phyloP scores from a whole-genome alignment of 2,329 filamentous ascomycete genomes.

The Penicillium aurantiogriseum region DNA sequence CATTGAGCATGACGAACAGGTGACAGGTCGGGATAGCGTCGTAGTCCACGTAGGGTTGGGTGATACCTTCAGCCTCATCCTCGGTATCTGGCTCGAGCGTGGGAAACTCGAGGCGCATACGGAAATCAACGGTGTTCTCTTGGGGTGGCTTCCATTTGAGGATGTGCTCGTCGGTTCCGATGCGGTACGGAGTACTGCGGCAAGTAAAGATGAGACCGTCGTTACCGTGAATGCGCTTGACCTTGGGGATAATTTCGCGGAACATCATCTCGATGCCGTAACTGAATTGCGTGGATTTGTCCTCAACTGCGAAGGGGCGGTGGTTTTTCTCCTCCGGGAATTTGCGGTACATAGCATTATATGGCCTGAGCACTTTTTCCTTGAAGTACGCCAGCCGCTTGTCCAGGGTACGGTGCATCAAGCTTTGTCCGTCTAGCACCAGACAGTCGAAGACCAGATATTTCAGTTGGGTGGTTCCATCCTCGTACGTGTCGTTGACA shows the following conservation, averaged over 20 bases:
- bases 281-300: conserved; percentile 84
- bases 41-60: conserved; percentile 70
- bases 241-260: conserved; percentile 73
- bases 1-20: conserved; percentile 67
- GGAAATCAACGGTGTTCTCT: conserved; percentile 94
- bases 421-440: conserved; percentile 70
- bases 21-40: conserved; percentile 72
- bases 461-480: conserved; percentile 68
- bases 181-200: conserved; percentile 77
- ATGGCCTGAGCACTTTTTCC: conserved; percentile 73
- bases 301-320: conserved; percentile 76
- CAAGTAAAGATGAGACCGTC: conserved; percentile 99
- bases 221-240: conserved; percentile 77
- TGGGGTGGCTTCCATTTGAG: conserved; percentile 96
- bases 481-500: conserved; percentile 73
- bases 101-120: conserved; percentile 74
- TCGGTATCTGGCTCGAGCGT: conserved; percentile 64
- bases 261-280: conserved; percentile 95
- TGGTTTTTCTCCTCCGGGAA: conserved; percentile 68
- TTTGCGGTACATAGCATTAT: conserved; percentile 70
- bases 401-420: conserved; percentile 78
- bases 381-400: conserved; percentile 87
- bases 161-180: conserved; percentile 89
- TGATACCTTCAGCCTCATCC: conserved; percentile 66
- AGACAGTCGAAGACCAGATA: conserved; percentile 95